phyloP scores from a whole-genome alignment of 345 rosid genomes.

The Cochlearia excelsa region DNA sequence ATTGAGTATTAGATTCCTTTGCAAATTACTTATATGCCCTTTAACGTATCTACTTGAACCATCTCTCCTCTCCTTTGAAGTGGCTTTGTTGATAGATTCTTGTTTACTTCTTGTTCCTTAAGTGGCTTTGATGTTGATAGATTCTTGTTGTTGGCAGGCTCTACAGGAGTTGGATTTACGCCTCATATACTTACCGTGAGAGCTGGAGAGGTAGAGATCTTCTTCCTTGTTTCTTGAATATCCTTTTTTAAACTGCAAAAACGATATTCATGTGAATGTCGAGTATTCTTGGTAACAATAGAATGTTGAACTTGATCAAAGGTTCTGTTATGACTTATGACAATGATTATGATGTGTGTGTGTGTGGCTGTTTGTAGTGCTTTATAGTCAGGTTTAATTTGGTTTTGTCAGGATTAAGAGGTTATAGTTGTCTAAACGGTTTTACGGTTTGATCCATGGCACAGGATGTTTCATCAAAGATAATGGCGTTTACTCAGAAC shows the following conservation, averaged over 20 bases:
- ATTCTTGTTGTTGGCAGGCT: slow-evolving; percentile 21
- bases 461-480: slow-evolving; percentile 77
- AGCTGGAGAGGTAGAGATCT: slow-evolving; percentile 58
- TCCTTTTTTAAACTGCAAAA: background rate
- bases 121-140: background rate
- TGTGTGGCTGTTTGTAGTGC: background rate
- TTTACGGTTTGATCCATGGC: background rate
- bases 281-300: slow-evolving; percentile 2
- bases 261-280: slow-evolving; percentile 5
- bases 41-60: slow-evolving; percentile 1
- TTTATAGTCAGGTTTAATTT: background rate
- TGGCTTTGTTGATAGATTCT: background rate
- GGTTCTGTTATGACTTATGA: background rate
- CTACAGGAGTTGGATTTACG: slow-evolving; percentile 75
- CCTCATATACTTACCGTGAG: slow-evolving; percentile 67
- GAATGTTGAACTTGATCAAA: slow-evolving; percentile 1
- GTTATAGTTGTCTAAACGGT: background rate
- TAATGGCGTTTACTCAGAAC: slow-evolving; percentile 67
- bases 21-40: slow-evolving; percentile 16
- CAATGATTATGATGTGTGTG: background rate
- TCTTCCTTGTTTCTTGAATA: slow-evolving; percentile 2
- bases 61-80: slow-evolving; percentile 6
- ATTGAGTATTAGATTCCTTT: background rate
- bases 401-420: background rate
- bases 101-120: background rate